These are phyloP conservation scores for Pythium utonaiense DNA, from an alignment of 352 stramenopile species.

Conservation along the genomic window DNA sequence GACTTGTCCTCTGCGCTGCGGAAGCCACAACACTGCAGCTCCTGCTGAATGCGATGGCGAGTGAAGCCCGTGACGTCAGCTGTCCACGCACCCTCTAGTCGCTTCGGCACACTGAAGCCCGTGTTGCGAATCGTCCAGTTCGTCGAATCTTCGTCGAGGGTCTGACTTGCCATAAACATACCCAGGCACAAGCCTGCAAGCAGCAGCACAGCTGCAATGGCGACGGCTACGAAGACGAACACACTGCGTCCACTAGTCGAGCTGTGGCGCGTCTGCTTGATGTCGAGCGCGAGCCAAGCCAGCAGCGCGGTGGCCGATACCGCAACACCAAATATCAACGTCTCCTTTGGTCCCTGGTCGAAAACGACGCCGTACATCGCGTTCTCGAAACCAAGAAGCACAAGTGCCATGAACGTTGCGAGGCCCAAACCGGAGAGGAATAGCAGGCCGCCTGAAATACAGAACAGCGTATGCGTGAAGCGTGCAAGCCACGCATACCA, in stretches of 20 bases:
- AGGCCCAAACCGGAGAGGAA: slow-evolving; percentile 47
- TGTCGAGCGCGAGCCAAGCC: slow-evolving; percentile 51
- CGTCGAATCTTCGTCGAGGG: slow-evolving; percentile 36
- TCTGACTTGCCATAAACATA: slow-evolving; percentile 64
- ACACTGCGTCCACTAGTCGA: slow-evolving; percentile 25
- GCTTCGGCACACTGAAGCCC: slow-evolving; percentile 53
- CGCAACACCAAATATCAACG: slow-evolving; percentile 31
- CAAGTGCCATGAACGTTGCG: slow-evolving; percentile 49
- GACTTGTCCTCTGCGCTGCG: slow-evolving; percentile 35
- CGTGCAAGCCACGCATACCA: slow-evolving; percentile 68
- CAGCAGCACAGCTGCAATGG: slow-evolving; percentile 38
- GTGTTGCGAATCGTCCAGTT: slow-evolving; percentile 78
- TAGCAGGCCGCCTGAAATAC: slow-evolving; percentile 25
- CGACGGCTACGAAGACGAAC: slow-evolving; percentile 34
- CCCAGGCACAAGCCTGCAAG: slow-evolving; percentile 33
- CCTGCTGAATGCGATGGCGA: slow-evolving; percentile 50
- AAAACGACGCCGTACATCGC: slow-evolving; percentile 51
- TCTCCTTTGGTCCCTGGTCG: slow-evolving; percentile 39
- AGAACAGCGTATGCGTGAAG: slow-evolving; percentile 41
- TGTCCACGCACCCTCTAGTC: slow-evolving; percentile 47
- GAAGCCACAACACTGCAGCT: slow-evolving; percentile 75
- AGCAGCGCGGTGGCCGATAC: slow-evolving; percentile 37
- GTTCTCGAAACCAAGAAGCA: slow-evolving; percentile 45
- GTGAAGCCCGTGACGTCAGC: slow-evolving; percentile 36
- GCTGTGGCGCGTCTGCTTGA: slow-evolving; percentile 23